phyloP scores from a whole-genome alignment of 208 protist genomes.

The Borovskyia barvae region DNA sequence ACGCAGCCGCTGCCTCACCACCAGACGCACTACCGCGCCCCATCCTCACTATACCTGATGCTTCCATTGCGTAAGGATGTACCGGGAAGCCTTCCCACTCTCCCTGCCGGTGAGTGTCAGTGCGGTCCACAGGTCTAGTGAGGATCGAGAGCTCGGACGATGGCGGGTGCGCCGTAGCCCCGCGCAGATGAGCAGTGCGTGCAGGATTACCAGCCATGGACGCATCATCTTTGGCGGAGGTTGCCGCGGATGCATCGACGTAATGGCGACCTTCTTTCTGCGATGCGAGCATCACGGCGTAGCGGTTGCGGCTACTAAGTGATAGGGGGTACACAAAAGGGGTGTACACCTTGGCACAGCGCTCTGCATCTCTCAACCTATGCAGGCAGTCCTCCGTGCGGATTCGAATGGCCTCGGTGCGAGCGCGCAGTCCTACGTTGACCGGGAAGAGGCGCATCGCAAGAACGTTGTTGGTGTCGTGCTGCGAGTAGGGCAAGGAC shows the following conservation, averaged over 20 bases:
- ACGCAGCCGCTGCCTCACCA: not conserved
- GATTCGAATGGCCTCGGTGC: constrained; percentile 50
- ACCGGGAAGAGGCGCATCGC: constrained; percentile 63
- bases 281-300: not conserved
- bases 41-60: not conserved
- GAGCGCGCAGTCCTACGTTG: constrained; percentile 50
- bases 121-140: constrained; percentile 46
- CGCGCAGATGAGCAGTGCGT: constrained; percentile 32
- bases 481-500: constrained; percentile 39
- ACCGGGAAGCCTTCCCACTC: constrained; percentile 5
- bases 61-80: constrained; percentile 6
- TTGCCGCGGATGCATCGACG: not conserved
- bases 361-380: constrained; percentile 50
- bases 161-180: constrained; percentile 56
- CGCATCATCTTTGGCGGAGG: not conserved
- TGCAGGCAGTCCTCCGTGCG: constrained; percentile 59
- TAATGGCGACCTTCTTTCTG: not conserved
- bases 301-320: constrained; percentile 15
- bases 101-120: not conserved
- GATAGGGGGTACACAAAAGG: constrained; percentile 55
- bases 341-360: constrained; percentile 31
- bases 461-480: constrained; percentile 67
- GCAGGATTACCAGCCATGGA: not conserved
- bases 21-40: not conserved
- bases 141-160: constrained; percentile 64